Base-by-base conservation (phyloP, 768 basidiomycete species). In the Strobilomyces confusus region DNA sequence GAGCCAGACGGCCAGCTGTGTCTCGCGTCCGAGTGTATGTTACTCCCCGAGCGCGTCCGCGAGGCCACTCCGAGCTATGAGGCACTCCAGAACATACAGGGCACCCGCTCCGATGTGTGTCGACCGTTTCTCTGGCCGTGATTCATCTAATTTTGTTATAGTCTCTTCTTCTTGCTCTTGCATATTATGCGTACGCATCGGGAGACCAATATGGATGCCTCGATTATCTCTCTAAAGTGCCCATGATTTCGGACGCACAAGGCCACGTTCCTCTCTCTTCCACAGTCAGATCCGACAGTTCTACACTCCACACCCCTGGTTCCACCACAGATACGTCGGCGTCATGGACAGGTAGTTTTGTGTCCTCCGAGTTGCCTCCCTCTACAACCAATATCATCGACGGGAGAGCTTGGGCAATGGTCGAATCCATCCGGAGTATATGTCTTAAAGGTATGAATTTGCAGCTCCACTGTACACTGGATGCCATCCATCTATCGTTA, bases 151-250 rank as follows among this genome's bases (percentile, higher is more conserved):
- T 38, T 48, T 45, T 26, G 59, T 26, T 19, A 2, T n/a, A 93
- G 90, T 83, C 84, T 12, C 74, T 89, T 15, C 73, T 79, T 57
- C 76, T 90, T 52, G 77, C 81, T 0, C 73, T 90, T 45, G 90
- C 89, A 2, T 92, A 91, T 68, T 87, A 88, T 62, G 83, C 85
- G 4, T 92, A 89, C 68, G 89, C 92, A 0, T 68, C 92, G 8
- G 82, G 84, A 25, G 75, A 79, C 23, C 84, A 84, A 17, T 68
- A 74, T 3, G 79, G 82, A 51, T 92, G 89, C 53, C 71, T 95
- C 14, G 59, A 71, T 3, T 75, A 86, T 59, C 74, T 91, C 3
- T 64, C 67, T 20, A 74, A 77, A 59, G 78, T 88, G 7, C 77
- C 80, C 11, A 75, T 81, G 47, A 68, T 87, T 25, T 54, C 76